Conservation (phyloP, 2,329 filamentous ascomycete species). For the Beauveria pseudobassiana region DNA sequence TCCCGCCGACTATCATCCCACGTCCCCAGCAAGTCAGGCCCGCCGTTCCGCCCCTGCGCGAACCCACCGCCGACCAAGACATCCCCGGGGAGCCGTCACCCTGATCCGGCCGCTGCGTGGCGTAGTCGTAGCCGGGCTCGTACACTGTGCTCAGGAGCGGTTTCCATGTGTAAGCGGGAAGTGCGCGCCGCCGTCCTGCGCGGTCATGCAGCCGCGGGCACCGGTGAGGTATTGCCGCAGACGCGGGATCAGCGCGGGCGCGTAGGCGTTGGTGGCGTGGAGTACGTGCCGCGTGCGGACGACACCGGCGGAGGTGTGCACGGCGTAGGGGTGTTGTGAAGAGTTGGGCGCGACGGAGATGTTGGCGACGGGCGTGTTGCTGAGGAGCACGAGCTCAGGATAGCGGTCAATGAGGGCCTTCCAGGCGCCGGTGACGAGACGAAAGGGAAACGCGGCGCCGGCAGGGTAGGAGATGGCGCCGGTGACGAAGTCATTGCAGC, state of each 20-base stretch:
- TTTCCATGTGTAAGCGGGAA: slow-evolving; percentile 26
- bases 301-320: slow-evolving; percentile 37
- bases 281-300: slow-evolving; percentile 43
- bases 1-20: slow-evolving; percentile 38
- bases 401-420: slow-evolving; percentile 30
- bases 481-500: slow-evolving; percentile 25
- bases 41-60: slow-evolving; percentile 34
- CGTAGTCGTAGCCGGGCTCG: slow-evolving; percentile 41
- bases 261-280: slow-evolving; percentile 51
- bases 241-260: slow-evolving; percentile 42
- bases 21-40: slow-evolving; percentile 36
- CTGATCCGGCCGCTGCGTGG: slow-evolving; percentile 36
- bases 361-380: slow-evolving; percentile 27
- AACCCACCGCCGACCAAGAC: slow-evolving; percentile 50
- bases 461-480: slow-evolving; percentile 39
- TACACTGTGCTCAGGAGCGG: slow-evolving; percentile 44
- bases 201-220: slow-evolving; percentile 41
- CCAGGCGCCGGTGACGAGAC: slow-evolving; percentile 40
- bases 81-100: slow-evolving; percentile 27
- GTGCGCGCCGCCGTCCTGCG: slow-evolving; percentile 33
- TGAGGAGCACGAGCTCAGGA: slow-evolving; percentile 29
- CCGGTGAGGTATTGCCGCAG: slow-evolving; percentile 39
- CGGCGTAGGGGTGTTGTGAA: slow-evolving; percentile 26
- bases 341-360: slow-evolving; percentile 4
- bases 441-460: slow-evolving; percentile 44